Conservation (phyloP, 2,329 filamentous ascomycete species). For the Claviceps quebecensis region DNA sequence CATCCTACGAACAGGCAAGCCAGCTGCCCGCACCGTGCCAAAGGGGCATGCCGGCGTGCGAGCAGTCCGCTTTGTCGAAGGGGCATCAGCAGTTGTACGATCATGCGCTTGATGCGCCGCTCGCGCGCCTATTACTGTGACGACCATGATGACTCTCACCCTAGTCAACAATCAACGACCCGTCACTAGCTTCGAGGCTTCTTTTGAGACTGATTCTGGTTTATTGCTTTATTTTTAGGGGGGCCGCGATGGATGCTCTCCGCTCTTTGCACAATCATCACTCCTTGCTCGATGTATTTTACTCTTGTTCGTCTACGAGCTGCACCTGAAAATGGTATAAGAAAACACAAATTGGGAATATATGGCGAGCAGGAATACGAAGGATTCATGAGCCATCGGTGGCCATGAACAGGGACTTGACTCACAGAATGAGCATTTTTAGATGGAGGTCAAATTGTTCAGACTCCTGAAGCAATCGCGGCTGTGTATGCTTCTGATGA, state of each 20-base stretch:
- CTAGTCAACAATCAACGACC: neutral
- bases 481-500: too few relatives aligned
- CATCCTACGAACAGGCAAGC: slow-evolving; percentile 29
- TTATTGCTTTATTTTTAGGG: neutral
- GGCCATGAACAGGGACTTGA: too few relatives aligned
- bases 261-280: neutral
- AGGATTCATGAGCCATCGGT: too few relatives aligned
- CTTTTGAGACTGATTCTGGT: neutral
- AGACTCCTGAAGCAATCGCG: too few relatives aligned
- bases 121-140: neutral
- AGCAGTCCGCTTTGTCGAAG: slow-evolving; percentile 29
- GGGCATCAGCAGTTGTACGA: slow-evolving; percentile 22
- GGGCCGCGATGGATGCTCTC: neutral
- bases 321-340: neutral
- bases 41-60: slow-evolving; percentile 23
- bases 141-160: neutral
- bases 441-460: too few relatives aligned
- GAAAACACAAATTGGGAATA: neutral
- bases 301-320: neutral
- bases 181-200: neutral
- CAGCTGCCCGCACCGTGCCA: slow-evolving; percentile 20
- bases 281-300: slow-evolving; percentile 5
- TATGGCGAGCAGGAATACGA: neutral
- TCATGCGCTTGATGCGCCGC: slow-evolving; percentile 22
- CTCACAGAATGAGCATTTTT: too few relatives aligned